phyloP scores from a whole-genome alignment of 164 flowering plant species.

The Sedum album region DNA sequence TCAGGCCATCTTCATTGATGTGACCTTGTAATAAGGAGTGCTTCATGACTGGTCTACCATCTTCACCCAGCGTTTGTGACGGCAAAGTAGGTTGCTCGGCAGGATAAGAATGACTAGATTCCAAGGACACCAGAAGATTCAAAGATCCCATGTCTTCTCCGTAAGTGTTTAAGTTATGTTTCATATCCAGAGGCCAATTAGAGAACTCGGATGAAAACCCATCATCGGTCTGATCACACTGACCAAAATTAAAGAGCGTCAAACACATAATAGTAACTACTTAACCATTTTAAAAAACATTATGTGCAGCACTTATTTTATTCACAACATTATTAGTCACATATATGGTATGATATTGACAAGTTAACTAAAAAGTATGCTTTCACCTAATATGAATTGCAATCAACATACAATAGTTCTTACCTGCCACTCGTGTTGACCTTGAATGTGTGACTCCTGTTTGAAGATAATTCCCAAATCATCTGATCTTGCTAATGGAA shows the following conservation, averaged over 20 bases:
- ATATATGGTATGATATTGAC: background rate
- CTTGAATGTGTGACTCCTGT: conserved; percentile 25
- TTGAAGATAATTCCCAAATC: conserved; percentile 20
- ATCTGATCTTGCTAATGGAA: conserved; percentile 23
- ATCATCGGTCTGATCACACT: conserved; percentile 24
- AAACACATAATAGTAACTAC: background rate
- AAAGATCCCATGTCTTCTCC: conserved; percentile 17
- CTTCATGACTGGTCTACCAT: conserved; percentile 14
- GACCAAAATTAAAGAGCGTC: background rate
- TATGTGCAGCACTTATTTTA: background rate
- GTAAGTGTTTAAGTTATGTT: conserved; percentile 20
- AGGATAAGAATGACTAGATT: conserved; percentile 13
- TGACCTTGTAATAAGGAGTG: conserved; percentile 27
- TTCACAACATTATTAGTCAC: background rate
- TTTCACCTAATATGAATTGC: background rate
- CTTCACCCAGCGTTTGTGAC: background rate
- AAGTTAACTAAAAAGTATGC: background rate
- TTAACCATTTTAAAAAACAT: background rate
- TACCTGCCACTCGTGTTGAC: conserved; percentile 54
- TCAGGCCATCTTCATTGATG: conserved; percentile 27
- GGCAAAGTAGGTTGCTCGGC: conserved; percentile 19
- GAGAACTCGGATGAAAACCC: conserved; percentile 24
- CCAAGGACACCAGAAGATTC: conserved; percentile 16
- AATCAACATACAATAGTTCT: background rate
- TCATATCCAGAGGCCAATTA: conserved; percentile 40